Conservation (phyloP, 1,284 basidiomycete species). For the Trametes versicolor region DNA sequence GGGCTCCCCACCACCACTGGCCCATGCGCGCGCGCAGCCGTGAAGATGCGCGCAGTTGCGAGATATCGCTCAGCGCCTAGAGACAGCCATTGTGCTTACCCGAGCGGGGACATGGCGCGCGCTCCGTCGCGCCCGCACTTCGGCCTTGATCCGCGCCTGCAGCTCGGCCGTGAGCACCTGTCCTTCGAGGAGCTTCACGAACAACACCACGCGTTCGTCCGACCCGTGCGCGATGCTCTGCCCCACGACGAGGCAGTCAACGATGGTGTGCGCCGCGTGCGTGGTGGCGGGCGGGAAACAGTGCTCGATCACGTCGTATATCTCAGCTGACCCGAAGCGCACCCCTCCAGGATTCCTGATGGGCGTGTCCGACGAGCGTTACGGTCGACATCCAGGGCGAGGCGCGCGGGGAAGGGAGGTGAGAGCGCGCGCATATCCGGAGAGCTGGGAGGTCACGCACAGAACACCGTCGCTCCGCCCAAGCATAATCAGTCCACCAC, state of each 20-base stretch:
- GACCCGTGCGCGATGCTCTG: slow-evolving; percentile 75
- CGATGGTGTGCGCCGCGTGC: slow-evolving; percentile 57
- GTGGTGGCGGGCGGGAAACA: slow-evolving; percentile 57
- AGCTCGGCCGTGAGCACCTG: slow-evolving; percentile 60
- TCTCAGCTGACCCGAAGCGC: slow-evolving; percentile 86
- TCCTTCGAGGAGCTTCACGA: slow-evolving; percentile 75
- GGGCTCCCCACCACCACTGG: neutral
- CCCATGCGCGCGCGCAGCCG: slow-evolving; percentile 1
- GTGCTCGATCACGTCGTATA: slow-evolving; percentile 84
- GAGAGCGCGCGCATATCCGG: slow-evolving; percentile 6
- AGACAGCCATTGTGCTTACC: slow-evolving; percentile 51
- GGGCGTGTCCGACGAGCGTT: slow-evolving; percentile 17
- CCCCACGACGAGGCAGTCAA: slow-evolving; percentile 82
- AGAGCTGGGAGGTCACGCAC: slow-evolving; percentile 50
- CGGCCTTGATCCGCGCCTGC: slow-evolving; percentile 65
- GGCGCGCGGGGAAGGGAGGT: slow-evolving; percentile 30
- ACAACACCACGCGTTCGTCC: slow-evolving; percentile 87
- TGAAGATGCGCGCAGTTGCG: neutral
- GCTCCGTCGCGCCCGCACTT: slow-evolving; percentile 74
- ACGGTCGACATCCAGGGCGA: slow-evolving; percentile 24
- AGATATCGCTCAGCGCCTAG: neutral
- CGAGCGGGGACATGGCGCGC: slow-evolving; percentile 78
- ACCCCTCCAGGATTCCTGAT: slow-evolving; percentile 84
- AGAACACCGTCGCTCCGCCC: slow-evolving; percentile 87
- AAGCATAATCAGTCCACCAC: slow-evolving; percentile 85